Evolutionary conservation across 1,139 yeast genomes (phyloP).

Genomic region (Tardiomyces digboiensis): DNA sequence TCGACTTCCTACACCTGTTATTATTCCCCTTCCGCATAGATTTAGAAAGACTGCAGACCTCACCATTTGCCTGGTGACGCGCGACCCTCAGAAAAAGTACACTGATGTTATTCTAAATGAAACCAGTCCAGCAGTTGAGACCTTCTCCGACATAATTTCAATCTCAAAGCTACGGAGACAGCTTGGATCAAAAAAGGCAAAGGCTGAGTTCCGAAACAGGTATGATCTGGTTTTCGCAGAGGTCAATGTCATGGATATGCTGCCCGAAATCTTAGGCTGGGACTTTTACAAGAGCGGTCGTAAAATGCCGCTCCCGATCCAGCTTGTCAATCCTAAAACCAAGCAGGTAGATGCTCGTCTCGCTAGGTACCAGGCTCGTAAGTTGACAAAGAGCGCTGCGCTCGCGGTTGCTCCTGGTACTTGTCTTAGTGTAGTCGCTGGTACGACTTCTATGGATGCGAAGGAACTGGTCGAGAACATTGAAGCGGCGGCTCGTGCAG

Average conservation of each 20-base stretch:
- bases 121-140: conserved; percentile 1
- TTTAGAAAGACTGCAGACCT: conserved; percentile 11
- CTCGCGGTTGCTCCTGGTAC: conserved; percentile 10
- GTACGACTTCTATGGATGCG: conserved; percentile 14
- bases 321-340: conserved; percentile 1
- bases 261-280: conserved; percentile 12
- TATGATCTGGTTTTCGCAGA: conserved; percentile 12
- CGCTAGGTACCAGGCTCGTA: conserved; percentile 6
- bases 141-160: conserved; percentile 16
- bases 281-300: conserved; percentile 11
- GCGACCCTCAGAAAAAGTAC: conserved; percentile 10
- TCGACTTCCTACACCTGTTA: conserved; percentile 9
- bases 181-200: conserved; percentile 8
- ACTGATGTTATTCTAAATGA: conserved; percentile 4
- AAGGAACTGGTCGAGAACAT: conserved; percentile 10
- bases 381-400: conserved; percentile 10
- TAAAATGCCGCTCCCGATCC: conserved; percentile 11
- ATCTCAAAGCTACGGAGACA: conserved; percentile 16
- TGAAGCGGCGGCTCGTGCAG: conserved; percentile 7
- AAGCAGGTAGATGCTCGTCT: conserved; percentile 5
- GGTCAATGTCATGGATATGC: conserved; percentile 12
- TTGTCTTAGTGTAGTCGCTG: conserved; percentile 9
- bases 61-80: conserved; percentile 12
- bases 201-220: conserved; percentile 10
- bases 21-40: conserved; percentile 12